Evolutionary conservation across 768 basidiomycete species (phyloP), one percentile per base, ranked within the genome.

Genomic region (Boletus sp.): DNA sequence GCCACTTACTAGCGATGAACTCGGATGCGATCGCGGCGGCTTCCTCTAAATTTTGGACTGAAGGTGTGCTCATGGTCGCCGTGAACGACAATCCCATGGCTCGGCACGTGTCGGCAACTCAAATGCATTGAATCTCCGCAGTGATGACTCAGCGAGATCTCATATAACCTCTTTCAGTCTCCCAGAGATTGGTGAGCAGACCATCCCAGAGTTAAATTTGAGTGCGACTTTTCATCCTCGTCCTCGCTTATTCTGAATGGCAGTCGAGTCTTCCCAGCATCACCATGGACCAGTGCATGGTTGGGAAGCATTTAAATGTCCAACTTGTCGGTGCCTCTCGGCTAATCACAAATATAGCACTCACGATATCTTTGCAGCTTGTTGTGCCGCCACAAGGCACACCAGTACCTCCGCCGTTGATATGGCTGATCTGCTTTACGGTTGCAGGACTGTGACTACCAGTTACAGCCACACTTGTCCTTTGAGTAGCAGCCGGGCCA

Each of bases 1-100:
- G 38, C 3, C 4, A 65, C 80, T 64, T 42, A 79, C 79, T 79
- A 9, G 72, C 70, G 14, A 80, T 75, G 58, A 75, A 80, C 56
- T 80, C 79, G 21, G 78, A 72, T 23, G 80, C 77, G 40, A 81
- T 73, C 15, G 69, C 60, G 6, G 79, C 78, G 14, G 80, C 79
- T 47, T 80, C 79, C 62, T 80, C 79, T 56, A 79, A 66, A 53
- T 71, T 75, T 35, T 70, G 70, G 30, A 70, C 64, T 0, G 71
- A 70, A 2, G 70, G 69, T 0, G 67, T 66, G 39, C 60, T 70
- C 71, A 72, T 70, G 52, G 47, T 60, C 46, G 39, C 3, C 15
- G 55, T 50, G 37, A 43, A 33, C 21, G 40, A 50, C 51, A 43
- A 47, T 11, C 29, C 11, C 7, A 4, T 13, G 34, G 5, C 30